A percentile compares a stretch with the other conserved stretches of the same genome.
phyloP scores from a whole-genome alignment of 441 rosid species.

The Gossypium schwendimanii region DNA sequence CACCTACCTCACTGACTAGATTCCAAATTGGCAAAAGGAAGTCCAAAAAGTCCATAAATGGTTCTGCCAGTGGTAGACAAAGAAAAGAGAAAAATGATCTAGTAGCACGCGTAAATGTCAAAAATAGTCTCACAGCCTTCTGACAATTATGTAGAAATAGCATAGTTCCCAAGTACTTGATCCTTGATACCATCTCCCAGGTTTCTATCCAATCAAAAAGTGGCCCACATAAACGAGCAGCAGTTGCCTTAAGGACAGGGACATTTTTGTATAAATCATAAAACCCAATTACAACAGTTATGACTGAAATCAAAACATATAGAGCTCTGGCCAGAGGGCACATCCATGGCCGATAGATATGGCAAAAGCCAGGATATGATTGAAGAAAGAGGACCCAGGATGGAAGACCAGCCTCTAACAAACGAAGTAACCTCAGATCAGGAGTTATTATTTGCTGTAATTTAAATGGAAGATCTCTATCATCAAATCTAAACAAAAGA shows the following conservation, averaged over 20 bases:
- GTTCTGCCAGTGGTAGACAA: slow-evolving; percentile 52
- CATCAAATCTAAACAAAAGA: slow-evolving; percentile 70
- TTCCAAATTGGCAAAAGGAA: slow-evolving; percentile 66
- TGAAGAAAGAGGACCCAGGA: slow-evolving; percentile 97
- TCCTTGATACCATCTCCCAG: slow-evolving; percentile 98
- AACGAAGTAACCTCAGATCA: slow-evolving; percentile 71
- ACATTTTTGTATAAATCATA: slow-evolving; percentile 95
- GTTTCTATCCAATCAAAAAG: slow-evolving; percentile 93
- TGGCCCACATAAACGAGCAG: slow-evolving; percentile 80
- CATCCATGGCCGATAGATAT: slow-evolving; percentile 99
- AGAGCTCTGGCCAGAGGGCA: slow-evolving; percentile 84
- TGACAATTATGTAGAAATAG: slow-evolving; percentile 83
- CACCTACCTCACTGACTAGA: slow-evolving; percentile 36
- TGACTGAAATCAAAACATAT: slow-evolving; percentile 64
- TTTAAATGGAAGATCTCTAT: slow-evolving; percentile 75
- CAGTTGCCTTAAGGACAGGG: slow-evolving; percentile 90
- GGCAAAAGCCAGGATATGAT: slow-evolving; percentile 89
- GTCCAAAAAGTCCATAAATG: slow-evolving; percentile 39
- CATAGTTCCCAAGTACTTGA: slow-evolving; percentile 95
- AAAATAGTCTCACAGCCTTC: slow-evolving; percentile 73
- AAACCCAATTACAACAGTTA: slow-evolving; percentile 88
- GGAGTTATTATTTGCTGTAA: slow-evolving; percentile 64
- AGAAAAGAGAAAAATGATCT: slow-evolving; percentile 59
- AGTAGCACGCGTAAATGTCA: slow-evolving; percentile 42
- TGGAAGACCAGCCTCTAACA: slow-evolving; percentile 94